Base-by-base conservation (phyloP, 2,329 filamentous ascomycete genomes). In the Pyrenophora tritici-repentis region DNA sequence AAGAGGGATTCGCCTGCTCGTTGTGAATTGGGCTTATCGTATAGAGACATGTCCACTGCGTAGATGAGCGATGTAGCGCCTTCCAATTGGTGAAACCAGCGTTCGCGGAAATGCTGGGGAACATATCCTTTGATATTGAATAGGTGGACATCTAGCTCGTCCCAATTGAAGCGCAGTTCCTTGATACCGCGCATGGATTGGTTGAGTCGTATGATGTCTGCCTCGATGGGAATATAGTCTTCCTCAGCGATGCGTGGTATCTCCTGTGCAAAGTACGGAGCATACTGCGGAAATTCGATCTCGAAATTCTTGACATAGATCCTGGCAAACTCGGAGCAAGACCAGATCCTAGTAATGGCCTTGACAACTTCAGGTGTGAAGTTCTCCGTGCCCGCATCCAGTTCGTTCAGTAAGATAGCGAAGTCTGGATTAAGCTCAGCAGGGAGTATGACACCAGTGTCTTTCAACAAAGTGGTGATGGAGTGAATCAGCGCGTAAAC, bases 21-120 rank as follows among this genome's bases (percentile, higher is more conserved):
- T 2, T 63, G 63, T 2, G 63, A 54, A 42, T 62, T 68, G 2
- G 67, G 67, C 1, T 63, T 64, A 49, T 73, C 69, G 56, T 73
- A 73, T 4, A 60, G 58, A 2, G 65, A 66, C 0, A 73, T 61
- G 38, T 73, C 69, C 29, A 72, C 62, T 2, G 63, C 66, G 50
- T 68, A 73, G 39, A 73, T 55, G 12, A 73, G 55, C 1, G 70
- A 61, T 0, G 70, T 65, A 1, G 63, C 63, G 18, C 62, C 63
- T 43, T 73, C 70, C 44, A 73, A 65, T 41, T 73, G 70, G 36
- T 73, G 70, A 47, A 70, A 66, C 70, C 70, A 73, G 26, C 69
- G 68, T 26, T 67, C 68, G 6, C 63, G 62, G 49, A 73, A 71
- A 35, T 68, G 64, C 29, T 63, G 56, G 1, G 67, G 64, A 8